A percentile compares a stretch with the other conserved stretches of the same genome.
Evolutionary conservation across 768 basidiomycete species (phyloP).

Genomic region (Lentinus tigrinus): DNA sequence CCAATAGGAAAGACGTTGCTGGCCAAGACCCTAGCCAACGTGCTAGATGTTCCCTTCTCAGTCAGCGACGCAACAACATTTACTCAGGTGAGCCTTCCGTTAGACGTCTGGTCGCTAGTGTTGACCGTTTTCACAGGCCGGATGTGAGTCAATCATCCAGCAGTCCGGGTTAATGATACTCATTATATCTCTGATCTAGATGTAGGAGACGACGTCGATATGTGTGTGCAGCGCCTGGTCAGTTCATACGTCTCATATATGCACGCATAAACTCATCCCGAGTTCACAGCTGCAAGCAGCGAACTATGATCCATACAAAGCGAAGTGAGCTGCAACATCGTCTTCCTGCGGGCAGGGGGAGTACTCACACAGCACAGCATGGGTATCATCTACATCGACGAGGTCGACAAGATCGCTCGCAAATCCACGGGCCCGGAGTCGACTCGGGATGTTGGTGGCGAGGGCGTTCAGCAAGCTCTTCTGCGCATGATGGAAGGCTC

Average conservation of each 20-base stretch:
- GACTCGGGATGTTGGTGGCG: conserved; percentile 87
- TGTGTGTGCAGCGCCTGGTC: conserved; percentile 82
- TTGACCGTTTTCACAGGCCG: conserved; percentile 47
- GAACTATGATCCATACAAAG: conserved; percentile 82
- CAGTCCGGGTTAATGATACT: neutral
- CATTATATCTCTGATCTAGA: conserved; percentile 43
- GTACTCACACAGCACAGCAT: conserved; percentile 44
- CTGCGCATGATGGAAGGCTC: conserved; percentile 95
- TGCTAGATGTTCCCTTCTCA: conserved; percentile 93
- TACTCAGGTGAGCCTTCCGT: conserved; percentile 62
- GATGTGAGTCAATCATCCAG: conserved; percentile 49
- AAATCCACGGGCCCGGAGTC: conserved; percentile 61
- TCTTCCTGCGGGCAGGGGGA: neutral
- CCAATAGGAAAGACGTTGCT: conserved; percentile 81
- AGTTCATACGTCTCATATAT: no score
- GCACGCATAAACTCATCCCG: no score
- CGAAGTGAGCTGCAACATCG: conserved; percentile 51
- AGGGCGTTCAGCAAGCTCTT: conserved; percentile 93
- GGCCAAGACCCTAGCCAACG: conserved; percentile 86
- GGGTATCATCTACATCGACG: conserved; percentile 96
- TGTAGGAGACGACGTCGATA: conserved; percentile 96
- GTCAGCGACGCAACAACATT: conserved; percentile 92
- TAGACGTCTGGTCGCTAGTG: neutral
- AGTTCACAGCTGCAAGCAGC: conserved; percentile 75
- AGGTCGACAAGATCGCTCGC: conserved; percentile 89